Evolutionary conservation across 257 asterid genomes (phyloP), one percentile per base, ranked within the genome.

Genomic region (Solanum pinnatisectum): DNA sequence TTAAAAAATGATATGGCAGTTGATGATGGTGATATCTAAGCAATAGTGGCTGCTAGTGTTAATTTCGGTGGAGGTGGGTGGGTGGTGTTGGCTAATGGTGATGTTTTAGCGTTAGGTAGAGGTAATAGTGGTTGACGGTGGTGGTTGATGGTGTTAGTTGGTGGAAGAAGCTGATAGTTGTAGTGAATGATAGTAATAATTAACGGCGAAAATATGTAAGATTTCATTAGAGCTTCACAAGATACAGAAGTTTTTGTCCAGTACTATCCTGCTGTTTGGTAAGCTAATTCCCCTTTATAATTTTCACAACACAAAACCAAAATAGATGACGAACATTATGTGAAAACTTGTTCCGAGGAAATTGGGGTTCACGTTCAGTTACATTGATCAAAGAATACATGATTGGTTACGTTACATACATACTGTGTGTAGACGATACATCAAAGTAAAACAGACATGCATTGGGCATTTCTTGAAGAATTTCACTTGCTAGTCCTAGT

Each of bases 321-420:
- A 71, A 71, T 33, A 72, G 44, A 72, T 30, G 40, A 72, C 39
- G 52, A 36, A 36, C 32, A 36, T 74, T 5, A 36, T 3, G 49
- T 74, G 52, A 36, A 36, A 36, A 22, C 20, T 36, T 36, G 82
- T 36, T 36, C 16, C 46, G 18, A 36, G 82, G 82, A 36, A 36
- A 74, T 74, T 36, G 49, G 10, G 32, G 52, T 74, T 73, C 46
- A 73, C 27, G 44, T 72, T 72, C 44, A 33, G 79, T 73, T 36
- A 36, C 82, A 74, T 22, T 74, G 82, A 22, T 74, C 88, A 91
- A 89, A 91, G 89, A 89, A 89, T 90, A 88, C 86, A 85, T 76
- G 84, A 46, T 82, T 88, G 42, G 70, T 82, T 49, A 46, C 30
- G 68, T 81, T 49, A 81, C 70, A 79, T 84, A 42, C 90, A 89